Conservation (phyloP, 2,329 filamentous ascomycete genomes). For the Cercospora sesami region DNA sequence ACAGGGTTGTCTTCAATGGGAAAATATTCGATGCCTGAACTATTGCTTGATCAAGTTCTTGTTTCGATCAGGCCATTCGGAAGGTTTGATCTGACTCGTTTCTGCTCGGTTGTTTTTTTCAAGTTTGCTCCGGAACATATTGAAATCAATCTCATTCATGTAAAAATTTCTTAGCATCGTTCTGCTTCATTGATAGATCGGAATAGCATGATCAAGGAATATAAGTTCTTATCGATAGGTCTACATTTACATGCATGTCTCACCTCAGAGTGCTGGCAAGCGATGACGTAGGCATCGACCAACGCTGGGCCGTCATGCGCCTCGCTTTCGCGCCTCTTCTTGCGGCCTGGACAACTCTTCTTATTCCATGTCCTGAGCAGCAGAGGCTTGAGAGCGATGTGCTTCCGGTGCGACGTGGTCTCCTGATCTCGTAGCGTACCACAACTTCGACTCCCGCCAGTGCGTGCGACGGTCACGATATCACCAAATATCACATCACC, state of each 20-base stretch:
- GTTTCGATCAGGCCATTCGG: neutral
- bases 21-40: neutral
- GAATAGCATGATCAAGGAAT: neutral
- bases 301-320: neutral
- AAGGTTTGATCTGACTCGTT: no score
- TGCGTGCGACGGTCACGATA: neutral
- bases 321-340: neutral
- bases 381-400: neutral
- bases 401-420: neutral
- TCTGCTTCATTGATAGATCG: neutral
- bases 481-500: constrained; percentile 2
- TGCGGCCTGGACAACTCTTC: neutral
- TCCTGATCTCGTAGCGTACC: constrained; percentile 1
- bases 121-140: no score
- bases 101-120: no score
- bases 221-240: neutral
- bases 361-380: neutral
- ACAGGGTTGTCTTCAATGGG: neutral
- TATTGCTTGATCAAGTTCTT: neutral
- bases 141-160: neutral
- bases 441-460: neutral
- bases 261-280: neutral
- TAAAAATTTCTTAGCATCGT: neutral
- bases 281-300: neutral
- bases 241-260: neutral